Base-by-base conservation (phyloP, 495 filamentous ascomycete genomes). In the Thermochaetoides thermophila region DNA sequence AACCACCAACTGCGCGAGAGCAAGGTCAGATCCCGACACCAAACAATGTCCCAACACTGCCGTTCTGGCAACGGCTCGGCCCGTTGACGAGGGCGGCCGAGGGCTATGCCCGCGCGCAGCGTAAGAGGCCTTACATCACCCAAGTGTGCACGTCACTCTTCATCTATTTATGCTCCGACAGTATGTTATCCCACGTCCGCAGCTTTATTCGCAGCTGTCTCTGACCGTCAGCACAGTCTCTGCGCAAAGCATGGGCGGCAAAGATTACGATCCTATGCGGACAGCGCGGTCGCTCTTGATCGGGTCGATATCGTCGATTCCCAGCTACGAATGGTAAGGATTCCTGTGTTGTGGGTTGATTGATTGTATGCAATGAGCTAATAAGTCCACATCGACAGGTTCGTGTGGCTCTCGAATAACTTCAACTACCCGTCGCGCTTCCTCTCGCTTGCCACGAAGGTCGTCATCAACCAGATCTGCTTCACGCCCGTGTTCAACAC, bases 401-500 rank as follows among this genome's bases (percentile, higher is more conserved):
- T 91, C 59, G 62, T 83, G 42, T 91, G 74, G 55, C 71, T 94
- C 10, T 73, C 76, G 17, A 64, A 73, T 22, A 63, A 72, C 50
- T 89, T 91, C 64, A 92, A 92, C 60, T 87, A 78, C 50, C 22
- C 72, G 11, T 81, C 76, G 17, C 79, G 76, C 37, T 32, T 71
- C 22, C 52, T 81, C 26, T 84, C 78, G 12, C 59, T 91, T 28
- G 57, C 64, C 31, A 73, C 74, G 7, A 86, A 92, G 51, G 80
- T 95, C 29, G 46, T 68, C 24, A 69, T 94, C 4, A 91, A 87
- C 54, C 86, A 95, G 51, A 50, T 70, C 3, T 60, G 69, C 48
- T 95, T 92, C 57, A 82, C 86, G 7, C 84, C 86, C 0, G 48
- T 84, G 18, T 93, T 94, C 64, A 91, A 86, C 51, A 74, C 66